These are phyloP conservation scores for Tuber aestivum DNA, from an alignment of 495 filamentous ascomycete genomes.

Conservation along the genomic window DNA sequence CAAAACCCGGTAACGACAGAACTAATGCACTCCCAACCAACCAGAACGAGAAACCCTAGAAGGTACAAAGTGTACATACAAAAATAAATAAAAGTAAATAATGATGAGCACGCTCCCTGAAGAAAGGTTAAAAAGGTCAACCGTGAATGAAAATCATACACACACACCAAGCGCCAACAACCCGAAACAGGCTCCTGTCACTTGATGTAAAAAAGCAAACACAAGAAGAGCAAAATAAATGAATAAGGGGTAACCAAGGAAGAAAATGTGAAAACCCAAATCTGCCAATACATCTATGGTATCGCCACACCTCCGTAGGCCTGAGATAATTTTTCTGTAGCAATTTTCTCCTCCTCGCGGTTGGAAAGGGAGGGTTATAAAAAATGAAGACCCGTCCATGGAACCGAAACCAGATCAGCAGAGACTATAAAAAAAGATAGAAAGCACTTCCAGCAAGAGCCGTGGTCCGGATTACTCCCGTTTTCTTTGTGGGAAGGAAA, in stretches of 20 bases:
- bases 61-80: slow-evolving; percentile 40
- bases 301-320: background rate
- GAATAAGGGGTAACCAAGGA: slow-evolving; percentile 39
- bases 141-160: slow-evolving; percentile 30
- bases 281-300: slow-evolving; percentile 10
- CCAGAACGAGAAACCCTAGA: slow-evolving; percentile 40
- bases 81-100: slow-evolving; percentile 25
- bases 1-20: slow-evolving; percentile 32
- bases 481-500: slow-evolving; percentile 19
- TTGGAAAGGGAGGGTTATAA: background rate
- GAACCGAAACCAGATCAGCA: slow-evolving; percentile 29
- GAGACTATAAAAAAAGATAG: slow-evolving; percentile 36
- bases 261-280: slow-evolving; percentile 30
- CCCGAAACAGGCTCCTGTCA: slow-evolving; percentile 11
- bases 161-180: slow-evolving; percentile 15
- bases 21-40: slow-evolving; percentile 35
- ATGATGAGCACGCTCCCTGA: slow-evolving; percentile 11
- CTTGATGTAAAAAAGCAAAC: slow-evolving; percentile 47
- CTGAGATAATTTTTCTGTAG: background rate
- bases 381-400: slow-evolving; percentile 11
- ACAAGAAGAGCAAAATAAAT: slow-evolving; percentile 42
- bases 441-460: slow-evolving; percentile 28
- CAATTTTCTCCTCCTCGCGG: background rate
- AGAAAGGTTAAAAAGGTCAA: slow-evolving; percentile 44
- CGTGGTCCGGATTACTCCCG: slow-evolving; percentile 10